Percentiles rank a stretch among this genome's conserved stretches.
phyloP scores from a whole-genome alignment of 805 yeast species.

The Saccharomycopsis guyanensis region DNA sequence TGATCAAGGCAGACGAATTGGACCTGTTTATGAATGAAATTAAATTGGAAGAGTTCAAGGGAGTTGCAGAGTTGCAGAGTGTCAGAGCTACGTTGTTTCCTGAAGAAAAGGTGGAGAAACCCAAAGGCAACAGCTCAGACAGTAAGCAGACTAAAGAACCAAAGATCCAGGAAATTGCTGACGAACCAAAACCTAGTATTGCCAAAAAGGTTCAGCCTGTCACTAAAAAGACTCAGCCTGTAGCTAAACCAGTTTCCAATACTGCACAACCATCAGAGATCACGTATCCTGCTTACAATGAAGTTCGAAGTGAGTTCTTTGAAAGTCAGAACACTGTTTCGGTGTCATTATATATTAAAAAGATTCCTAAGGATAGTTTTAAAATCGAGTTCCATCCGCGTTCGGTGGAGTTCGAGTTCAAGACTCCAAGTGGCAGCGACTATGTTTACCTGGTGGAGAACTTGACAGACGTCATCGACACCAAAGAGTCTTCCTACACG shows the following conservation, averaged over 20 bases:
- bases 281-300: conserved; percentile 23
- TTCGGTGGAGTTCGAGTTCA: conserved; percentile 39
- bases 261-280: neutral
- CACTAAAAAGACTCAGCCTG: neutral
- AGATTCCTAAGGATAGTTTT: conserved; percentile 44
- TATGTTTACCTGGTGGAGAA: conserved; percentile 52
- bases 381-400: conserved; percentile 33
- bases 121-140: no score
- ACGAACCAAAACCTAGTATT: neutral
- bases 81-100: neutral
- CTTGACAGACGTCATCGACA: conserved; percentile 43
- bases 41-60: conserved; percentile 5
- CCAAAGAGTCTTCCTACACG: conserved; percentile 36
- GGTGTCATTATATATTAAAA: conserved; percentile 64
- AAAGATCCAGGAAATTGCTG: conserved; percentile 3
- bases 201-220: neutral
- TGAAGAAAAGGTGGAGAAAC: neutral
- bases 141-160: neutral
- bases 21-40: conserved; percentile 3
- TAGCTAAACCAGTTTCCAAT: conserved; percentile 1
- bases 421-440: conserved; percentile 42
- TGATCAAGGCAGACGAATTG: neutral
- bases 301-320: conserved; percentile 59
- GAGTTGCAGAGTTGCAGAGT: conserved; percentile 5
- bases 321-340: conserved; percentile 54